phyloP scores from a whole-genome alignment of 2,329 filamentous ascomycete genomes.

The Ilyonectria sp. region DNA sequence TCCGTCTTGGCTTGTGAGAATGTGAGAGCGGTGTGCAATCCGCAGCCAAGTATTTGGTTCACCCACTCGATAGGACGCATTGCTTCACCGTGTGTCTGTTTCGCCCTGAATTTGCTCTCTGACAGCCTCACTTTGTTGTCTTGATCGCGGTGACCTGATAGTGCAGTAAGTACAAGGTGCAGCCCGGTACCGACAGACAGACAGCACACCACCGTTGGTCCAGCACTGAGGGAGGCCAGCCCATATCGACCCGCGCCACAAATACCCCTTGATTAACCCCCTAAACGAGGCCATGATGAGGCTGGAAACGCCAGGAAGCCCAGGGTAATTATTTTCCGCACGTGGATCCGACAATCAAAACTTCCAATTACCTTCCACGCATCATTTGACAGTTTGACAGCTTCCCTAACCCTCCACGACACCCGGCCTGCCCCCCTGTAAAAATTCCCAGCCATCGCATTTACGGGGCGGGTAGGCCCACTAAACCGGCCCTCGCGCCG shows the following conservation, averaged over 20 bases:
- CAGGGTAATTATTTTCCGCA: background rate
- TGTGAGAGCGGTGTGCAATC: background rate
- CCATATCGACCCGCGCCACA: conserved; percentile 1
- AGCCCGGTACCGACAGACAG: conserved; percentile 9
- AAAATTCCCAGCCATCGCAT: conserved; percentile 15
- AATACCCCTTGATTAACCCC: conserved; percentile 1
- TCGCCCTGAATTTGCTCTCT: background rate
- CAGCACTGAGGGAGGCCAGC: conserved; percentile 4
- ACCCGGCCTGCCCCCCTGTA: background rate
- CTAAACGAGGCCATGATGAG: background rate
- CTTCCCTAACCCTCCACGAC: too few relatives aligned
- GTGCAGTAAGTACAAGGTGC: conserved; percentile 16
- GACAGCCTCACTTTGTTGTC: conserved; percentile 16
- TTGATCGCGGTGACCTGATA: background rate
- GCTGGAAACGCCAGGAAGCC: conserved; percentile 16
- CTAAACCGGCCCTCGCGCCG: conserved; percentile 21
- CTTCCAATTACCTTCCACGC: background rate
- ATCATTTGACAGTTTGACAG: too few relatives aligned
- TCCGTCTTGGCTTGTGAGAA: background rate
- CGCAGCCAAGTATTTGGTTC: background rate
- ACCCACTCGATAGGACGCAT: background rate
- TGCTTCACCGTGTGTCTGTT: background rate
- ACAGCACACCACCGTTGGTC: conserved; percentile 3
- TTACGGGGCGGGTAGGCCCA: conserved; percentile 17
- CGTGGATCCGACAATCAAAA: background rate